A percentile compares a stretch with the other conserved stretches of the same genome.
phyloP scores from a whole-genome alignment of 176 grass and related monocot species.

The Thinopyrum elongatum region DNA sequence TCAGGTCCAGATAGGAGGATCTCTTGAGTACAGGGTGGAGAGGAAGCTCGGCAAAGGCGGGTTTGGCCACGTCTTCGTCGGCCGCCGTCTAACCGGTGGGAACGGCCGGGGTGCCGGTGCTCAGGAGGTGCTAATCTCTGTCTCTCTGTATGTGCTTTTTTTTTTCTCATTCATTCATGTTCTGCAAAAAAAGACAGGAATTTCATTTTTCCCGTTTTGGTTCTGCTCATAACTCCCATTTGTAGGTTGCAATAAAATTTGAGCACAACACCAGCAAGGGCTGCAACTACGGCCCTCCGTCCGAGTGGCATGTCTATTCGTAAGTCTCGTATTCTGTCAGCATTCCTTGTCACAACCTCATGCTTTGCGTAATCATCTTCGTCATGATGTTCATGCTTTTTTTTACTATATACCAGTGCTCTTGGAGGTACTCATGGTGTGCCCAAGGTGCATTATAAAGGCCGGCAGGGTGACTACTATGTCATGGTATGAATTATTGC shows the following conservation, averaged over 20 bases:
- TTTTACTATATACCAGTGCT: slow-evolving; percentile 49
- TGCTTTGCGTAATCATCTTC: not conserved
- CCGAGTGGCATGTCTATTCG: slow-evolving; percentile 92
- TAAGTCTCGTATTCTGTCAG: slow-evolving; percentile 21
- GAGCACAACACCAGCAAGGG: slow-evolving; percentile 89
- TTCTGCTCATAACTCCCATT: not conserved
- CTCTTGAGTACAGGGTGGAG: slow-evolving; percentile 76
- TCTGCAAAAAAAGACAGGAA: no score
- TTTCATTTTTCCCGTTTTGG: no score
- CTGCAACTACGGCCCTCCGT: slow-evolving; percentile 78
- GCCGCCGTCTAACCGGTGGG: slow-evolving; percentile 56
- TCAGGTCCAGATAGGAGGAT: slow-evolving; percentile 87
- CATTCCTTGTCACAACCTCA: not conserved
- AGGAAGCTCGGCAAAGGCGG: slow-evolving; percentile 91
- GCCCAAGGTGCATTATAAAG: slow-evolving; percentile 94
- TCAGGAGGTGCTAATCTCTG: slow-evolving; percentile 48
- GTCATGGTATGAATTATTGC: slow-evolving; percentile 64
- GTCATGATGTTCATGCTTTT: no score
- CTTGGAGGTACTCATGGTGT: slow-evolving; percentile 79
- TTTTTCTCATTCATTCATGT: not conserved
- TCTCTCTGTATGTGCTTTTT: not conserved
- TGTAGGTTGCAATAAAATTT: slow-evolving; percentile 90
- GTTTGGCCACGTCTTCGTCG: slow-evolving; percentile 88
- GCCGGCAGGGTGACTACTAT: slow-evolving; percentile 87
- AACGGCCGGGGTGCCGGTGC: slow-evolving; percentile 55